Conservation (phyloP, 31 red algal species). For the Bonnemaisonia californica region DNA sequence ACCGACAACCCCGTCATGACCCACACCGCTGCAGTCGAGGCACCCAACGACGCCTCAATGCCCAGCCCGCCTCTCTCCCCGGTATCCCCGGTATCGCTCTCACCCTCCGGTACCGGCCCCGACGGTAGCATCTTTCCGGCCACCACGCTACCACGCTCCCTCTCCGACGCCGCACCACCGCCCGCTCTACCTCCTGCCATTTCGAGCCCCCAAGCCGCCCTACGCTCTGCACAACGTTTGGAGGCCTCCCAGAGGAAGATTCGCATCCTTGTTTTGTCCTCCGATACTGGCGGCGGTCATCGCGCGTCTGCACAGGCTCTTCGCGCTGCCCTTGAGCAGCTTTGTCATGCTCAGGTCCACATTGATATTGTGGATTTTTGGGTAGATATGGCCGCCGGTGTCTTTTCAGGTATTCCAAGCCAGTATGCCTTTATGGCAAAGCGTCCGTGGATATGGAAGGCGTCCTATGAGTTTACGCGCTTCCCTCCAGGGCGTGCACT, state of each 20-base stretch:
- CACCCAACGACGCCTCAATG: too few relatives aligned
- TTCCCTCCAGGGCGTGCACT: conserved; percentile 71
- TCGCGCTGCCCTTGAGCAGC: conserved; percentile 58
- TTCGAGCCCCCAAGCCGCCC: neutral
- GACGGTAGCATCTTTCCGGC: neutral
- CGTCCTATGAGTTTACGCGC: conserved; percentile 69
- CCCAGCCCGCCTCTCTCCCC: neutral
- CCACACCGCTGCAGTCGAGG: too few relatives aligned
- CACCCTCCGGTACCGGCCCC: neutral
- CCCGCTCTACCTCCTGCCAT: conserved; percentile 2
- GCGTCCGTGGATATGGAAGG: conserved; percentile 85
- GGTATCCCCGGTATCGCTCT: neutral
- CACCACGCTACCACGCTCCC: neutral
- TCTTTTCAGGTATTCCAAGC: conserved; percentile 73
- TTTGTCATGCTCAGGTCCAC: conserved; percentile 55
- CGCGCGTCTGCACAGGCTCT: conserved; percentile 90
- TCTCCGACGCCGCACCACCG: neutral
- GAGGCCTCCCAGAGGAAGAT: conserved; percentile 39
- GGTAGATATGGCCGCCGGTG: conserved; percentile 62
- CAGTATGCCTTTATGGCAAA: conserved; percentile 90
- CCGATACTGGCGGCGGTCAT: conserved; percentile 98
- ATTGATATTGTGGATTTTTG: conserved; percentile 89
- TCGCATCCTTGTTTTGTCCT: conserved; percentile 89
- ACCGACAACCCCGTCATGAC: neutral
- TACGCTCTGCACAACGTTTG: neutral